Base-by-base conservation (phyloP, 129 eudicot species). In the Gnaphalium uliginosum region DNA sequence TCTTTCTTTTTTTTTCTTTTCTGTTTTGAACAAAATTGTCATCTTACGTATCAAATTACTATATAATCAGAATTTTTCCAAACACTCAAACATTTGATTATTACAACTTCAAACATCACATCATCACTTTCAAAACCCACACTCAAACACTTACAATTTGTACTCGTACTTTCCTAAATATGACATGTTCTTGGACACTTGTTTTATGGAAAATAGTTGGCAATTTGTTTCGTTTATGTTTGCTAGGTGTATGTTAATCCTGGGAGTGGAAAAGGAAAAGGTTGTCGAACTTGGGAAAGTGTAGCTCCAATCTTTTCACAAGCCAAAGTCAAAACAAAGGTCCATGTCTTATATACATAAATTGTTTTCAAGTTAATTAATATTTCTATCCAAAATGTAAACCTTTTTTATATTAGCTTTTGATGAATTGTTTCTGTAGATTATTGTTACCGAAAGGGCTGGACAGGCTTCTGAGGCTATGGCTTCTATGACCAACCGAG, bases 181-280 rank as follows among this genome's bases (percentile, higher is more conserved):
- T 67, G 39, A 25, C 65, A 61, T 74, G 15, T 62, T 74, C 26
- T 19, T 78, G 1, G 43, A 69, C 50, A 27, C 22, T 26, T 29
- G 11, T 2, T 64, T 29, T 64, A 29, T 29, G 46, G 46, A n/a
- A 64, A 50, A 30, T 61, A 15, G 56, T 79, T 67, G 53, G 39
- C 83, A 39, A 3, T 43, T 19, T 66, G 56, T 74, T 60, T 63
- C 41, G 59, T 87, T 80, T 78, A 76, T 77, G 79, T 82, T 73
- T 80, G 68, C 76, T 79, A 94, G 98, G 98, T 94, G 81, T 90
- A 90, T 77, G 89, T 94, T 68, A 74, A 94, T 83, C 98, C 98
- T 65, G 78, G 82, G 78, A 90, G 98, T 81, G 98, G 98, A 70
- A 94, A 90, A 86, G 96, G 91, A 74, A 85, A 88, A 17, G 98